These are phyloP conservation scores for Caloboletus inedulis DNA, from an alignment of 1,284 basidiomycete species.

Conservation along the genomic window DNA sequence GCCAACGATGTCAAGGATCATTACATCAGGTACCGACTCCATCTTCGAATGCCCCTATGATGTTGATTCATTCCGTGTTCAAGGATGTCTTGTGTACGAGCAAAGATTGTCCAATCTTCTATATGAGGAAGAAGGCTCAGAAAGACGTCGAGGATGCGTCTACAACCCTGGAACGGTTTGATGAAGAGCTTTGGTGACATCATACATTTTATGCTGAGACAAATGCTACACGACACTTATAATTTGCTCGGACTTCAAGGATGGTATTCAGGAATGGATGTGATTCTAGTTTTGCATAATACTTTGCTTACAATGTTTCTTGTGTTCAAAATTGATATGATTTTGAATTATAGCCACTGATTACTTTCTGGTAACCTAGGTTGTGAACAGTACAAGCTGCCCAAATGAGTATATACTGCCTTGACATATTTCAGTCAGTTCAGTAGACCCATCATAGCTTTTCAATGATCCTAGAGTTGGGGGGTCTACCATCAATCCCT, in stretches of 20 bases:
- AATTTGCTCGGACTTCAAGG: background rate
- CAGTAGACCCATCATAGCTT: too few relatives aligned
- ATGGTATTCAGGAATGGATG: background rate
- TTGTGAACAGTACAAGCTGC: too few relatives aligned
- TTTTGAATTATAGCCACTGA: background rate
- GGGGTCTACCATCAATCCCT: too few relatives aligned
- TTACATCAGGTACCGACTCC: conserved; percentile 72
- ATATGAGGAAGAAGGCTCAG: conserved; percentile 95
- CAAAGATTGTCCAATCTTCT: conserved; percentile 98
- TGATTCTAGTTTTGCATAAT: background rate
- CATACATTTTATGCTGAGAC: background rate
- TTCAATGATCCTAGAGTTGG: too few relatives aligned
- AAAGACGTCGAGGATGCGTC: conserved; percentile 90
- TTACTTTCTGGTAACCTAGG: too few relatives aligned
- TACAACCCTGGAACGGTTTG: conserved; percentile 78
- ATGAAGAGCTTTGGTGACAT: conserved; percentile 60
- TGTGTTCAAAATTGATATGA: background rate
- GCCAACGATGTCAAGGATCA: conserved; percentile 94
- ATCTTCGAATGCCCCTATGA: background rate
- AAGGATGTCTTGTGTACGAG: conserved; percentile 95
- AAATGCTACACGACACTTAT: background rate
- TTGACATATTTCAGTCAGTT: too few relatives aligned
- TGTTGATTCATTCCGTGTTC: conserved; percentile 2
- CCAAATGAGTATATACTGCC: too few relatives aligned
- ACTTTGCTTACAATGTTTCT: background rate